phyloP scores from a whole-genome alignment of 2,329 filamentous ascomycete species.

The Sarocladium strictum region DNA sequence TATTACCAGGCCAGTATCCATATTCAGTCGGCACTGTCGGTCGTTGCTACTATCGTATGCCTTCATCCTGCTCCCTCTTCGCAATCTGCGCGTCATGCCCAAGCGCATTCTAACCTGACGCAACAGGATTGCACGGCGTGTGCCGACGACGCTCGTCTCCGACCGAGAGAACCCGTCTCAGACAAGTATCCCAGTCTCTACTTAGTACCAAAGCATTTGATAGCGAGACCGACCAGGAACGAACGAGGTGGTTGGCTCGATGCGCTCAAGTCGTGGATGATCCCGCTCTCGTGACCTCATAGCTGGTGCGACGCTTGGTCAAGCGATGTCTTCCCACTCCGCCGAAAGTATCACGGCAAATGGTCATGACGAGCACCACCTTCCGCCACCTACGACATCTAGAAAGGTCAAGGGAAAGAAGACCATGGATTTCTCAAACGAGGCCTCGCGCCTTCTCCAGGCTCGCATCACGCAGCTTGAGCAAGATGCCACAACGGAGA shows the following conservation, averaged over 20 bases:
- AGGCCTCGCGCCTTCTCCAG: slow-evolving; percentile 85
- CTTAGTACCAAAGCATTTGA: neutral
- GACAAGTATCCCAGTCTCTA: neutral
- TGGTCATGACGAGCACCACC: slow-evolving; percentile 33
- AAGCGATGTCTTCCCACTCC: slow-evolving; percentile 34
- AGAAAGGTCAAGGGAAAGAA: slow-evolving; percentile 86
- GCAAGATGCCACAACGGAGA: slow-evolving; percentile 86
- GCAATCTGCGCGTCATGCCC: slow-evolving; percentile 5
- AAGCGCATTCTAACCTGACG: slow-evolving; percentile 3
- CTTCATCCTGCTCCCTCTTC: neutral
- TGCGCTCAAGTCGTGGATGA: neutral
- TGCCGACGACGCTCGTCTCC: neutral
- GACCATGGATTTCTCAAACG: slow-evolving; percentile 61
- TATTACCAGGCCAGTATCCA: neutral
- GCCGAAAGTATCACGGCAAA: slow-evolving; percentile 36
- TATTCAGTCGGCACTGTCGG: neutral
- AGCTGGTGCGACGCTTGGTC: slow-evolving; percentile 14
- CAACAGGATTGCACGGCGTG: neutral
- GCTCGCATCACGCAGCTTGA: slow-evolving; percentile 95
- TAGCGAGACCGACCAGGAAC: neutral
- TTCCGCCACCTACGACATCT: slow-evolving; percentile 34
- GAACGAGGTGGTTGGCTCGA: neutral
- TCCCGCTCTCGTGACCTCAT: slow-evolving; percentile 14
- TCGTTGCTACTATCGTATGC: slow-evolving; percentile 1
- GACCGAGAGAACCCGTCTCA: neutral